Evolutionary conservation across 179 eudicot species (phyloP), one percentile per base, ranked within the genome.

Genomic region (Drosera spatulata): DNA sequence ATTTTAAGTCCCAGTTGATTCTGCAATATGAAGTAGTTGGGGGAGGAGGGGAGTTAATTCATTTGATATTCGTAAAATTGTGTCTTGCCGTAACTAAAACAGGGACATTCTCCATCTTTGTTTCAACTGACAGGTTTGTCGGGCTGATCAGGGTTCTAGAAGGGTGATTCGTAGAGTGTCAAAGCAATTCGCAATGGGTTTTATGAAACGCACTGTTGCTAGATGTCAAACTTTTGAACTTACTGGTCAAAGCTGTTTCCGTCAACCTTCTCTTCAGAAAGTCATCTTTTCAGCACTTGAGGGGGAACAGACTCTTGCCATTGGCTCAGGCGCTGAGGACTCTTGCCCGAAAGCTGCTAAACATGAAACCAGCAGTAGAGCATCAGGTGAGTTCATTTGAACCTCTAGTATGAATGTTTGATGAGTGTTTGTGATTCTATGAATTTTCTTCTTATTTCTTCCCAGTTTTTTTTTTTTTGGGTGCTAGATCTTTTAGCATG

Each of bases 111-210:
- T 57, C 4, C 14, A n/a, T 8, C 49, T 57, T 22, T 54, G 45
- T 39, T 11, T n/a, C 7, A 11, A 39, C 3, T 9, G 53, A 33
- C 62, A 80, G 84, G 81, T 79, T 50, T 80, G 72, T 61, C 67
- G 79, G 67, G 70, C 71, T 61, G 74, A 58, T 62, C 66, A 74
- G 66, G 70, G 70, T 64, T 71, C 84, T 10, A 80, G 65, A 71
- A 22, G 33, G 33, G 71, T 77, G 55, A 62, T 74, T 63, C 84
- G 81, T 55, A 80, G 68, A 62, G 81, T 80, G 41, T 74, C 84
- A 33, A 80, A 74, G 76, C 81, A 80, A 66, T 81, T 73, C 45
- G 79, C 81, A 12, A 46, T 68, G 70, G 84, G 81, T 45, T 80
- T 80, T 53, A 74, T 77, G 46, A 75, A 73, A 48, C 73, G 84